Percentiles rank a stretch among this genome's conserved stretches.
These are phyloP conservation scores for Fragilariopsis cylindrus DNA, from an alignment of 108 stramenopile species.

Conservation along the genomic window DNA sequence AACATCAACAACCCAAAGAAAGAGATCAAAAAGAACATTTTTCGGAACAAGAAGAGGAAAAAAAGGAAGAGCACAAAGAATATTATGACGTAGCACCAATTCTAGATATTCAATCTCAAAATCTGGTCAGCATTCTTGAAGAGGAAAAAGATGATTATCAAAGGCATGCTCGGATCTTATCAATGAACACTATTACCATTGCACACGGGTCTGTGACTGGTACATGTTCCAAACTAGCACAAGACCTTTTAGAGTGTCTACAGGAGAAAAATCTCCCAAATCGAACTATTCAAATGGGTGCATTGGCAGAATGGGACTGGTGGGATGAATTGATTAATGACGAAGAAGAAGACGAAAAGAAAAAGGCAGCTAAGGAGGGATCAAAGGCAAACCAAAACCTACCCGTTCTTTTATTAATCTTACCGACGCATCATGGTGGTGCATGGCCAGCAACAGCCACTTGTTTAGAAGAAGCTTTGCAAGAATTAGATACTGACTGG, in stretches of 20 bases:
- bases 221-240: slow-evolving; percentile 63
- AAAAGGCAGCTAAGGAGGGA: not conserved
- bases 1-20: no score
- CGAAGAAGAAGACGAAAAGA: slow-evolving; percentile 17
- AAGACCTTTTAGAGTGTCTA: slow-evolving; percentile 30
- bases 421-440: slow-evolving; percentile 82
- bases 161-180: slow-evolving; percentile 33
- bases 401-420: slow-evolving; percentile 57
- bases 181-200: slow-evolving; percentile 64
- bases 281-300: slow-evolving; percentile 45
- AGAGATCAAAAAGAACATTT: no score
- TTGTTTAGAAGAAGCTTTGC: slow-evolving; percentile 46
- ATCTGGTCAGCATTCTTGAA: not conserved
- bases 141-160: not conserved
- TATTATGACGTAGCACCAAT: no score
- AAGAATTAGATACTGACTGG: slow-evolving; percentile 82
- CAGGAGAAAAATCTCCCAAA: slow-evolving; percentile 18
- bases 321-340: slow-evolving; percentile 89
- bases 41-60: no score
- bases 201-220: slow-evolving; percentile 81
- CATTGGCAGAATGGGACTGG: slow-evolving; percentile 77
- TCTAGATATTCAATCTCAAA: no score
- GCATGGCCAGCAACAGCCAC: slow-evolving; percentile 59
- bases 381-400: not conserved
- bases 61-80: no score